phyloP scores from a whole-genome alignment of 192 early-diverging fungal species.

The Coemansia sp. region DNA sequence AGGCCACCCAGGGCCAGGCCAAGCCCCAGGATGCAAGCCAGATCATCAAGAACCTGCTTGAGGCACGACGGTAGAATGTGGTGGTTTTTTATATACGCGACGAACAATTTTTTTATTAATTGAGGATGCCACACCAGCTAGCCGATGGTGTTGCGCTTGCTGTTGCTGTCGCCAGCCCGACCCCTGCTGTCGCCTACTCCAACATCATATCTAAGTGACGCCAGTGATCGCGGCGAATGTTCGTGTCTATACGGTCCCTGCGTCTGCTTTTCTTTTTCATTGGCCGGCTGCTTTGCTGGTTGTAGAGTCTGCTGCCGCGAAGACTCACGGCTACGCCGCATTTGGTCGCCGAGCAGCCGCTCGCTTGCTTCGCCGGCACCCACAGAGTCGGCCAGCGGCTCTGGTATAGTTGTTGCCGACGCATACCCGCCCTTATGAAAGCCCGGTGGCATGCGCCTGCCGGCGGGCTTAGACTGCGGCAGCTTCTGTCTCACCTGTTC shows the following conservation, averaged over 20 bases:
- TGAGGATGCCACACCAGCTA: too few relatives aligned
- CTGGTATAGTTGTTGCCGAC: neutral
- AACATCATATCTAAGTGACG: neutral
- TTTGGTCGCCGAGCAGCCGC: too few relatives aligned
- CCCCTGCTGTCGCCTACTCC: neutral
- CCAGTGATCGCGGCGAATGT: neutral
- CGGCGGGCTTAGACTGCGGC: neutral
- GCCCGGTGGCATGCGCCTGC: slow-evolving; percentile 3
- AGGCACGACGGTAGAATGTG: slow-evolving; percentile 6
- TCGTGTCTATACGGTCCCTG: neutral
- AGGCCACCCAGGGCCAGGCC: slow-evolving; percentile 69
- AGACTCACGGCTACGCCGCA: neutral
- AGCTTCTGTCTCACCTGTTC: neutral
- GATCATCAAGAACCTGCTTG: slow-evolving; percentile 48
- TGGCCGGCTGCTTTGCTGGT: too few relatives aligned
- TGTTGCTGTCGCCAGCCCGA: neutral
- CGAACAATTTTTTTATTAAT: too few relatives aligned
- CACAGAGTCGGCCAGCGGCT: neutral
- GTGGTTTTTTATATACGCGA: too few relatives aligned
- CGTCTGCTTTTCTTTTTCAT: neutral
- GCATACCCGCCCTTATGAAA: slow-evolving; percentile 3
- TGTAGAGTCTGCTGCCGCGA: too few relatives aligned
- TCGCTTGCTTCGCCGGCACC: neutral
- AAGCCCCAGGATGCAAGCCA: slow-evolving; percentile 68
- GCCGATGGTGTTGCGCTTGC: slow-evolving; percentile 31